These are phyloP conservation scores for Fusarium pseudonygamai DNA, from an alignment of 2,329 filamentous ascomycete genomes.

Conservation along the genomic window DNA sequence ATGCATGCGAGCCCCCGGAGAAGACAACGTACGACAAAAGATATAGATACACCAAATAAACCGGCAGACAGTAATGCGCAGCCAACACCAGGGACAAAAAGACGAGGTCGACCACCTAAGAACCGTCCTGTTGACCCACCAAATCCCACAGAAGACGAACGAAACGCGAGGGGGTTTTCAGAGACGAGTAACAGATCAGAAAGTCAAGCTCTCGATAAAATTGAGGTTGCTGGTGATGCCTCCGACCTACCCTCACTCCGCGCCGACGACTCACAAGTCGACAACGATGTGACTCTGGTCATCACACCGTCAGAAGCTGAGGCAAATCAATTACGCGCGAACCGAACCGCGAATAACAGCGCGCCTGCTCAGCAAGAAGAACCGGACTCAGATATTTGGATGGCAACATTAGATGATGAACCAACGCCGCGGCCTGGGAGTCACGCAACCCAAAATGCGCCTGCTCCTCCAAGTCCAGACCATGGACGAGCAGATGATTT, in stretches of 20 bases:
- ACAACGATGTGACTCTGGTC: conserved; percentile 43
- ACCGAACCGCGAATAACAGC: conserved; percentile 6
- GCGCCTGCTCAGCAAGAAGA: conserved; percentile 45
- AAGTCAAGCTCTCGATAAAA: conserved; percentile 42
- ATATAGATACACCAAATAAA: conserved; percentile 42
- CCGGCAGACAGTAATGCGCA: conserved; percentile 34
- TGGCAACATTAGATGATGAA: conserved; percentile 53
- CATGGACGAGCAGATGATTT: conserved; percentile 24
- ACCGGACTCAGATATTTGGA: conserved; percentile 56
- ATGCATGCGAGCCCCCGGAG: conserved; percentile 49
- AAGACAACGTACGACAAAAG: conserved; percentile 46
- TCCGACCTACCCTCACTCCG: conserved; percentile 28
- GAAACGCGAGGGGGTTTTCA: conserved; percentile 22
- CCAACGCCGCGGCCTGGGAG: conserved; percentile 47
- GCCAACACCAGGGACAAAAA: conserved; percentile 46
- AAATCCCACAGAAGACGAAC: conserved; percentile 38
- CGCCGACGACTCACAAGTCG: conserved; percentile 42
- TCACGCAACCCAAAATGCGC: conserved; percentile 18
- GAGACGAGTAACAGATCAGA: conserved; percentile 27
- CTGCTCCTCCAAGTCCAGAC: conserved; percentile 18
- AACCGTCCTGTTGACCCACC: conserved; percentile 40
- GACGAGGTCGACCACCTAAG: conserved; percentile 46
- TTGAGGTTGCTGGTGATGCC: conserved; percentile 36
- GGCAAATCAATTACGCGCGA: conserved; percentile 10
- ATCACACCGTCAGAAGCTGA: conserved; percentile 38